phyloP scores from a whole-genome alignment of 495 filamentous ascomycete species.

The Lasiosphaeria miniovina region DNA sequence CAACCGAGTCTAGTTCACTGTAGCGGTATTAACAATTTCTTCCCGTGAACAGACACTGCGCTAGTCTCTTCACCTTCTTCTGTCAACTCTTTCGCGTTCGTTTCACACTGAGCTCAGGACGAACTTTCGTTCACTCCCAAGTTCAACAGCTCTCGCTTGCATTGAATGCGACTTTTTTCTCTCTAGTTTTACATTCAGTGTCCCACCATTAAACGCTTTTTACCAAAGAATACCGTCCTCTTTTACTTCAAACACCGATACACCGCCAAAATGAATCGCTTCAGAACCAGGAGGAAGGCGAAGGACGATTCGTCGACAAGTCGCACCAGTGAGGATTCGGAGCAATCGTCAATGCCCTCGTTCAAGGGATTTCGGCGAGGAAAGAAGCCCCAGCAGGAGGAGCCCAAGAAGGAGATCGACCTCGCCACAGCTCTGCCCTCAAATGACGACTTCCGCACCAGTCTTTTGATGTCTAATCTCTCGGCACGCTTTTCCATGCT shows the following conservation, averaged over 20 bases:
- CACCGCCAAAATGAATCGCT: constrained; percentile 62
- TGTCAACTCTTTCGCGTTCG: no score
- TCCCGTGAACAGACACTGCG: no score
- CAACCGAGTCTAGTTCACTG: no score
- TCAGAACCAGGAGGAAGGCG: constrained; percentile 66
- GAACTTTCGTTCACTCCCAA: no score
- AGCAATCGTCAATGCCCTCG: constrained; percentile 38
- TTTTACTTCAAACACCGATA: background rate
- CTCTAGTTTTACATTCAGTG: background rate
- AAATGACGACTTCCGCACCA: constrained; percentile 91
- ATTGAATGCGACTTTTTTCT: background rate
- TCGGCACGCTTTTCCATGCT: constrained; percentile 97
- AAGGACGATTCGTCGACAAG: constrained; percentile 54
- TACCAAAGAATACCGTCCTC: background rate
- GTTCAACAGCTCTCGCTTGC: no score
- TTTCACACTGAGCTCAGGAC: no score
- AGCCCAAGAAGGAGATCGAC: constrained; percentile 66
- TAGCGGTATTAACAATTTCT: no score
- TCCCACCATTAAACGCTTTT: background rate
- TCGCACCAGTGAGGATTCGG: constrained; percentile 51
- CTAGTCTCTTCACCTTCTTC: no score
- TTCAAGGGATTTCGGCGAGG: constrained; percentile 57
- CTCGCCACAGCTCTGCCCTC: constrained; percentile 72
- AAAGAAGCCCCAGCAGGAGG: constrained; percentile 56
- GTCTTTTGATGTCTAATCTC: constrained; percentile 90